Evolutionary conservation across 495 filamentous ascomycete species (phyloP), one percentile per base, ranked within the genome.

Genomic region (Penicillium dipodomyicola): DNA sequence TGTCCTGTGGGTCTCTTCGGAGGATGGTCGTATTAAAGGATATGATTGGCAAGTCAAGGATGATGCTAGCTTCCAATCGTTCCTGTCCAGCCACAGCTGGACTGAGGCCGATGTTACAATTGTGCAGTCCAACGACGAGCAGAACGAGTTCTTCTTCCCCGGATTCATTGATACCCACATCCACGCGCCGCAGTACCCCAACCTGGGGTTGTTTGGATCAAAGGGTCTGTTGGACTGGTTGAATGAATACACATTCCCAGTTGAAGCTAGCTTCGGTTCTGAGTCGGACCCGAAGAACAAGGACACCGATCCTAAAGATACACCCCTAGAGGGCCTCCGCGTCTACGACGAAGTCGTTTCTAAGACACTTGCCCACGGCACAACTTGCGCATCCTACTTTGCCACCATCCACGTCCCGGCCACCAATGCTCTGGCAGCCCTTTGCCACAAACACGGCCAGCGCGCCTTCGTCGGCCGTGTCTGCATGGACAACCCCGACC

Each of bases 131-230:
- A 52, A 49, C 4, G 37, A 32, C 15, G 54, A 73, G 46, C 49
- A 58, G 63, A 68, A 72, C 60, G 75, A 73, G 53, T 96, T 95
- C 72, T 96, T 92, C 76, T 96, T 96, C 61, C 92, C 92, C 0
- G 92, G 92, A n/a, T 94, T 97, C 68, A 86, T 97, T 46, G 90
- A 89, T 91, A 95, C 92, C 7, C 92, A 97, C 72, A 87, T 94
- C 60, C 92, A 97, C 72, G 92, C 92, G 49, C 81, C 90, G 0
- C 92, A 97, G 78, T 93, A 95, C 67, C 91, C 92, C 54, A 97
- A 97, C 64, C 77, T 82, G 9, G 92, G 92, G 53, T 84, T 97
- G 64, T 96, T 96, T 65, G 92, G 92, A 70, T 87, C 87, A 49
- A 84, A 87, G 5, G 96, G 92, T 14, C 84, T 97, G 37, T 82